A percentile compares a stretch with the other conserved stretches of the same genome.
Evolutionary conservation across 768 basidiomycete species (phyloP).

Genomic region (Pleurotus djamor): DNA sequence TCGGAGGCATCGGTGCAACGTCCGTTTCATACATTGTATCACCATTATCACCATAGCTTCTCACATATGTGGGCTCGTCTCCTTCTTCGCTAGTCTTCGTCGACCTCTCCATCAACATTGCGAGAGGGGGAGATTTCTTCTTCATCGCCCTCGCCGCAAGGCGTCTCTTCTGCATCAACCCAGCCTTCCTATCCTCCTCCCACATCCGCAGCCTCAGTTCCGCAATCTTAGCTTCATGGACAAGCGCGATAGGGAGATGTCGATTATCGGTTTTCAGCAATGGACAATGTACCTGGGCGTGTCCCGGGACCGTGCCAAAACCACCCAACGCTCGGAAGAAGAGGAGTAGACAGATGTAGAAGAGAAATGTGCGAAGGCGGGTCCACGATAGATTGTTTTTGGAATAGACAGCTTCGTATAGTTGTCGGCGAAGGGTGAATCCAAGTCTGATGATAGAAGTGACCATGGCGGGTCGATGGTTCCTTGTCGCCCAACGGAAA

Average conservation of each 20-base stretch:
- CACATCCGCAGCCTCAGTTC: not conserved
- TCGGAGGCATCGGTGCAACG: too few species aligned
- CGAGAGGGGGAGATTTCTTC: not conserved
- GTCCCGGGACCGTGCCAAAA: not conserved
- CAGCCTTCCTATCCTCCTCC: not conserved
- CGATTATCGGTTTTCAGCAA: not conserved
- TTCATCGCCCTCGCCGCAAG: not conserved
- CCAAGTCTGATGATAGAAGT: not conserved
- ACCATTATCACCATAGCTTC: too few species aligned
- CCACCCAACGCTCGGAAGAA: not conserved
- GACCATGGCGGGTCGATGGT: not conserved
- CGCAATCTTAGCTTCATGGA: slow-evolving; percentile 4
- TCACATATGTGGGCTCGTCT: too few species aligned
- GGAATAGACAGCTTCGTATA: not conserved
- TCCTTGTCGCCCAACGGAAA: too few species aligned
- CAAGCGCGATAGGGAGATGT: slow-evolving; percentile 1
- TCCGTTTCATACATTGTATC: too few species aligned
- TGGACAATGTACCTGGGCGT: not conserved
- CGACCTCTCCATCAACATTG: too few species aligned
- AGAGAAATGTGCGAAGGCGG: not conserved
- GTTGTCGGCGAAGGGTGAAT: not conserved
- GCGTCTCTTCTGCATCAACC: not conserved
- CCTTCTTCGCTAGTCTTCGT: too few species aligned
- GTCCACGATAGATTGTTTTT: not conserved
- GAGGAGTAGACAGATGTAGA: slow-evolving; percentile 1